A percentile compares a stretch with the other conserved stretches of the same genome.
Evolutionary conservation across 768 basidiomycete genomes (phyloP).

Genomic region (Tephrocybe sp.): DNA sequence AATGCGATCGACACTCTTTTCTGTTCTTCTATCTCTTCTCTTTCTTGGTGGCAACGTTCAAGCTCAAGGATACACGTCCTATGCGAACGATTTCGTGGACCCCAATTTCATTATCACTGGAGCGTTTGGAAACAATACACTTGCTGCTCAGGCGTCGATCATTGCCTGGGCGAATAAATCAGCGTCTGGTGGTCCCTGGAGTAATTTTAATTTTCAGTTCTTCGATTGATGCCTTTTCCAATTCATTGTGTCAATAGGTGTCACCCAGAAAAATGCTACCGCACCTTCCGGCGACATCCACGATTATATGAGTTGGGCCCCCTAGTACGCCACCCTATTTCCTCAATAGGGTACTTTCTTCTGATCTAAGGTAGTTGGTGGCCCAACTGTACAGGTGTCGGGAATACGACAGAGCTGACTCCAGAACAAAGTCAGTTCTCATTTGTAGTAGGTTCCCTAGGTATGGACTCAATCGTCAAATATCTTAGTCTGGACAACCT

Average conservation of each 20-base stretch:
- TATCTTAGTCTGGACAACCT: conserved; percentile 54
- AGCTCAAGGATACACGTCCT: conserved; percentile 40
- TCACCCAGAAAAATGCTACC: conserved; percentile 45
- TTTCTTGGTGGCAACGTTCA: conserved; percentile 15
- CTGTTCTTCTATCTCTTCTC: conserved; percentile 18
- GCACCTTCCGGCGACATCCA: conserved; percentile 57
- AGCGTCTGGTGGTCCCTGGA: conserved; percentile 52
- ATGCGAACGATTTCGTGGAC: conserved; percentile 58
- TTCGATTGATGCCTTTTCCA: too few species aligned
- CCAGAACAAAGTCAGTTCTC: conserved; percentile 52
- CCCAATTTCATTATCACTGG: conserved; percentile 46
- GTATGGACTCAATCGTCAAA: too few species aligned
- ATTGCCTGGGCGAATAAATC: conserved; percentile 44
- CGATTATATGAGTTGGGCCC: conserved; percentile 72
- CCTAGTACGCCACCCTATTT: conserved; percentile 47
- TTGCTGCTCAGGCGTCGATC: conserved; percentile 46
- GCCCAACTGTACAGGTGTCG: conserved; percentile 60
- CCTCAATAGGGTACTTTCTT: not conserved
- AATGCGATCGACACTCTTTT: conserved; percentile 32
- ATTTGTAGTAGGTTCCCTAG: too few species aligned
- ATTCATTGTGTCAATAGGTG: too few species aligned
- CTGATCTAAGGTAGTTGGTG: conserved; percentile 43
- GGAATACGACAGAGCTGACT: conserved; percentile 57
- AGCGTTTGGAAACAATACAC: conserved; percentile 40
- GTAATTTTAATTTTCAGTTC: conserved; percentile 38